Evolutionary conservation across 202 grass and related monocot genomes (phyloP), one percentile per base, ranked within the genome.

Genomic region (Dendrocalamus latiflorus): DNA sequence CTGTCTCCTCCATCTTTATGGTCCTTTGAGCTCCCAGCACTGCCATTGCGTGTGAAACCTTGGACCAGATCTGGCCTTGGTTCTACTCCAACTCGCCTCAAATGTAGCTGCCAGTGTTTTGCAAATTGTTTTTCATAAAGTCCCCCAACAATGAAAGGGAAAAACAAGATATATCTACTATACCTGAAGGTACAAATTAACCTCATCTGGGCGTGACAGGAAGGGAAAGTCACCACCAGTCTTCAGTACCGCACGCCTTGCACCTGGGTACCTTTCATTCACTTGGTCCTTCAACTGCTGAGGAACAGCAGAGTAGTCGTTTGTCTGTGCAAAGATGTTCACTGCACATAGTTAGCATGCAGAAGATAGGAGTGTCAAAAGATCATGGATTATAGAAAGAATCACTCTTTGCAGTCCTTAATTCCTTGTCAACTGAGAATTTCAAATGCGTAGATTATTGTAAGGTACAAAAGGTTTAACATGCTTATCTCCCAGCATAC

Each of bases 151-250:
- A 68, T 21, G 41, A 70, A 68, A 86, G 65, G 71, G 47, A 71
- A 44, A 78, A 0, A 75, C 20, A 76, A 64, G 11, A 81, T 58
- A 34, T 24, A 9, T 44, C 6, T 21, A 41, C 14, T 85, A 47
- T 95, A 98, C 95, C 92, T 98, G 95, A 85, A 98, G 95, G 79
- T 98, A 98, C 50, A 98, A 84, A 67, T 93, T 95, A 75, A 98
- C 95, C 85, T 98, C 95, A 73, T 98, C 95, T 24, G 95, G 85
- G 41, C 92, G 95, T 68, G 92, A 98, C 18, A 98, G 85, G 61
- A 98, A 98, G 42, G 95, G 95, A 38, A 98, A 98, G 91, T 98
- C 95, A 44, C 95, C 95, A 85, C 95, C 95, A 37, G 90, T 91
- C 82, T 91, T 98, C 38, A 98, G 76, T 26, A 91, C 83, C 8